phyloP scores from a whole-genome alignment of 2,329 filamentous ascomycete genomes.

The Harringtonia lauricola region DNA sequence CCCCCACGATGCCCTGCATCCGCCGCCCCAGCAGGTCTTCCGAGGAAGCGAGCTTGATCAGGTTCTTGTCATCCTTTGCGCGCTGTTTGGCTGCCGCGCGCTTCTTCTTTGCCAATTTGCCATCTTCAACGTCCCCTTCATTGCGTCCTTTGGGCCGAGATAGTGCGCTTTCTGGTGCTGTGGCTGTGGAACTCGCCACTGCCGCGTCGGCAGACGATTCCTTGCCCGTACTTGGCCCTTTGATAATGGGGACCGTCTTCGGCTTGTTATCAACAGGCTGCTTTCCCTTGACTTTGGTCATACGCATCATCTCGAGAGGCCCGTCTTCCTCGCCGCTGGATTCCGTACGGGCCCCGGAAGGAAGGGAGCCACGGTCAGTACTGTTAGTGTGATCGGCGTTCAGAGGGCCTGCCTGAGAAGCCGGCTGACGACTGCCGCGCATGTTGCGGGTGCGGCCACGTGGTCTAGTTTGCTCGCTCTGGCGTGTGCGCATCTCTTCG shows the following conservation, averaged over 20 bases:
- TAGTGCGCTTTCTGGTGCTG: neutral
- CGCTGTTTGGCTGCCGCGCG: constrained; percentile 23
- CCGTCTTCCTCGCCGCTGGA: constrained; percentile 69
- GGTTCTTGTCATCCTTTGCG: constrained; percentile 24
- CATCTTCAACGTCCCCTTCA: neutral
- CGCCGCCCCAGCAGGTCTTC: constrained; percentile 45
- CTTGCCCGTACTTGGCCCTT: neutral
- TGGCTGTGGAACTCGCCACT: too few species aligned
- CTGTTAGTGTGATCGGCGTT: too few species aligned
- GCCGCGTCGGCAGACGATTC: too few species aligned
- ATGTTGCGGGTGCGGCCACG: neutral
- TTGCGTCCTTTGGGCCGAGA: neutral
- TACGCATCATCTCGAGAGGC: constrained; percentile 71
- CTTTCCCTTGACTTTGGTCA: constrained; percentile 27
- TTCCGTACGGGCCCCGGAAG: constrained; percentile 34
- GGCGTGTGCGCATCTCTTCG: constrained; percentile 23
- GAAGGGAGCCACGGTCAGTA: too few species aligned
- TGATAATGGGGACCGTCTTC: too few species aligned
- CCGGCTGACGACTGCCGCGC: neutral
- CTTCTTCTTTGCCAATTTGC: constrained; percentile 10
- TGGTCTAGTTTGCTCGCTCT: constrained; percentile 8
- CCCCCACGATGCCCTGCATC: constrained; percentile 46
- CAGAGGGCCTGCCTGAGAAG: too few species aligned
- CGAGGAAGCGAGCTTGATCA: constrained; percentile 44
- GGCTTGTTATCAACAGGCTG: too few species aligned